Base-by-base conservation (phyloP, 495 filamentous ascomycete genomes). In the Sporormia fimetaria region DNA sequence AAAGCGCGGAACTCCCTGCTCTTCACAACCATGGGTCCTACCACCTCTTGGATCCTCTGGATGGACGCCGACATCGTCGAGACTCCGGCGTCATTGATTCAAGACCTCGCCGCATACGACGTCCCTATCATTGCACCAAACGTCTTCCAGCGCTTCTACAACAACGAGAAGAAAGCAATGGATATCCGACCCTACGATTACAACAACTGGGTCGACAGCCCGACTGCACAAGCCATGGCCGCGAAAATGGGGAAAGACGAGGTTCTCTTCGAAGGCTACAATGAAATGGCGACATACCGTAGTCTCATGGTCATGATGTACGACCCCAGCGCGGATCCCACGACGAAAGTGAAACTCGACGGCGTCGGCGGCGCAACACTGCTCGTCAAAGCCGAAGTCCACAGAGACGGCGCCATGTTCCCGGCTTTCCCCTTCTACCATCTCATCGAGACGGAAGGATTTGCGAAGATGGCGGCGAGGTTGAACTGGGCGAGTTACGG, bases 401-500 rank as follows among this genome's bases (percentile, higher is more conserved):
- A 98, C 55, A 74, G 90, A 10, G 92, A 98, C 58, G 90, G 90
- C 3, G 90, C 92, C 40, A 98, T 98, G 90, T 98, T 98, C 61
- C 90, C 90, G 12, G 73, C 90, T 0, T 98, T 98, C 59, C 63
- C 88, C 3, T 98, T 98, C 57, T 98, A 92, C 56, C 83, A 96
- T 62, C 63, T 98, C 20, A 88, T 98, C 47, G 90, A 98, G 66
- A 96, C 92, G 4, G 90, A 98, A 58, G 90, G 90, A 0, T 98
- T 98, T 55, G 88, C 92, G 10, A 94, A 87, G 64, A 98, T 98
- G 90, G 88, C 86, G 14, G 76, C 68, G 52, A 69, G 90, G 42
- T 61, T 98, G 55, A 86, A 86, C 14, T 94, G 87, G 75, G 66
- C 75, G 38, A 72, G 81, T 31, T 82, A 71, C 55, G 90, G 90